These are phyloP conservation scores for Chenopodium berlandieri DNA, from an alignment of 148 eudicot genomes.

Conservation along the genomic window DNA sequence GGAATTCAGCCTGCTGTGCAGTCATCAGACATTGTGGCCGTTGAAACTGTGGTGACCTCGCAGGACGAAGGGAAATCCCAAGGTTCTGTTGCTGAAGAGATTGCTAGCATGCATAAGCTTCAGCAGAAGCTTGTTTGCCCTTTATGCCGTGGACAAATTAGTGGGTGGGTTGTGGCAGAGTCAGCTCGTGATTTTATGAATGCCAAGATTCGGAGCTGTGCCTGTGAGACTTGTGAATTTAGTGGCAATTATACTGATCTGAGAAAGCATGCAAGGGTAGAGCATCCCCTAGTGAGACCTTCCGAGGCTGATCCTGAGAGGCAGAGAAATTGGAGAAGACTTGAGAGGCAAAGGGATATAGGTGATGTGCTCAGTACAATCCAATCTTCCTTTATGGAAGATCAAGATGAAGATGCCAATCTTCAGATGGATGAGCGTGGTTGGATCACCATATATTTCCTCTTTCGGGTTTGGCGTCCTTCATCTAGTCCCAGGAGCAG, in stretches of 20 bases:
- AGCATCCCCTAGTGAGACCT: constrained; percentile 78
- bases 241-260: constrained; percentile 69
- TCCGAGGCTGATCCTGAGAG: constrained; percentile 79
- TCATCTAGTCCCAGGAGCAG: constrained; percentile 51
- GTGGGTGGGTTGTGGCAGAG: constrained; percentile 79
- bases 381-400: constrained; percentile 64
- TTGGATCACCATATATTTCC: constrained; percentile 60
- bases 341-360: constrained; percentile 77
- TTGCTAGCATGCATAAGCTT: constrained; percentile 41
- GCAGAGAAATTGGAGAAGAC: constrained; percentile 72
- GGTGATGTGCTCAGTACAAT: constrained; percentile 81
- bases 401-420: constrained; percentile 41
- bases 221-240: constrained; percentile 78
- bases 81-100: constrained; percentile 33
- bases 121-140: constrained; percentile 69
- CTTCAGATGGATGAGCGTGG: constrained; percentile 54
- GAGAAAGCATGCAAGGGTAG: constrained; percentile 80
- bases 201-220: constrained; percentile 73
- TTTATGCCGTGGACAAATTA: constrained; percentile 72
- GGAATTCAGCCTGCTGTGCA: constrained; percentile 23
- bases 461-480: constrained; percentile 53
- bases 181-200: constrained; percentile 83
- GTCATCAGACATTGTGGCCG: constrained; percentile 19
- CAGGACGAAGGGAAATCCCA: constrained; percentile 37
- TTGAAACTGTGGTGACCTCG: constrained; percentile 29